Base-by-base conservation (phyloP, 345 rosid species). In the Eucalyptus pauciflora region DNA sequence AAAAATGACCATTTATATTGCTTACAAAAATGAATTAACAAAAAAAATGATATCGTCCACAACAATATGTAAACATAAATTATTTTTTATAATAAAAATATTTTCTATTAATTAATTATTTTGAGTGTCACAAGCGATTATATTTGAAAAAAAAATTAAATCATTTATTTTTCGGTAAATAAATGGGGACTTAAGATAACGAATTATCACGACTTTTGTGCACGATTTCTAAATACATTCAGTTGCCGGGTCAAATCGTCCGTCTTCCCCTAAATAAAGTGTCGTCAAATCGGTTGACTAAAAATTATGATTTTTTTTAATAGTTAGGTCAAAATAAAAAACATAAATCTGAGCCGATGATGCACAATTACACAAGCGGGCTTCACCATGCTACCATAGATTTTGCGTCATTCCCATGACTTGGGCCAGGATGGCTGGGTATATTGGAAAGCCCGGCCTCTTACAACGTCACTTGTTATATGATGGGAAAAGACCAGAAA, bases 1-100 rank as follows among this genome's bases (percentile, higher is more conserved):
- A 7, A 29, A 62, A 62, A 62, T 0, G 3, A 29, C 0, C 1
- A 0, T 11, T 13, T 62, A 1, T 62, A 6, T 62, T 0, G 0
- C 5, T 62, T 13, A 13, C 0, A 62, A 62, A 6, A 29, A 62
- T 29, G 4, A 62, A 6, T 29, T 6, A 29, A 62, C 6, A 18
- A 56, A 24, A 56, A 58, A 33, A 24, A 29, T 29, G 6, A 12
- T 7, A 27, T 62, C 3, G 0, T 62, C 14, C 15, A 62, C 0
- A 0, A 29, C 0, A 2, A 62, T 27, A 27, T 62, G 2, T 62
- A 62, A 6, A 29, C 1, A 62, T 13, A 10, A 56, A 24, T 24
- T 24, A 0, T 10, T 24, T 2, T 29, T 29, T 62, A 29, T n/a
- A 4, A 6, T 62, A 2, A 6, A 29, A 13, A 29, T 62, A 29